Conservation (phyloP, 768 basidiomycete species). For the Trametes maxima region DNA sequence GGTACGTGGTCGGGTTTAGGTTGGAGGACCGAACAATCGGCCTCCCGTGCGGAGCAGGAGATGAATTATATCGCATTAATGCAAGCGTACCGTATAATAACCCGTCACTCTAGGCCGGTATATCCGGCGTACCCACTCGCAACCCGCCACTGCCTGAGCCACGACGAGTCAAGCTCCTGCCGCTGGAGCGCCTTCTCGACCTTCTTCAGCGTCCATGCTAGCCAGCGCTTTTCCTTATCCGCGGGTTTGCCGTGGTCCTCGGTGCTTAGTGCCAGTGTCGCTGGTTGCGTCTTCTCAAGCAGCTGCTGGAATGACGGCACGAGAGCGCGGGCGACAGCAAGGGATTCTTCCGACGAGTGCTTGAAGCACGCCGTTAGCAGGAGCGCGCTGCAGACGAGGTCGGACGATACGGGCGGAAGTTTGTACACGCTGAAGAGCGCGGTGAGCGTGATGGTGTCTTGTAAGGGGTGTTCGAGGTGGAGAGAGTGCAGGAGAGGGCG, state of each 20-base stretch:
- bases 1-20: too few relatives aligned
- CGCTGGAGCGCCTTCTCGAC: constrained; percentile 38
- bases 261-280: constrained; percentile 16
- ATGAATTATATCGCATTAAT: constrained; percentile 3
- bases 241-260: constrained; percentile 8
- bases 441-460: constrained; percentile 50
- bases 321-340: constrained; percentile 46
- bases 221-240: constrained; percentile 41
- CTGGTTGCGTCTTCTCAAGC: constrained; percentile 26
- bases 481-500: constrained; percentile 61
- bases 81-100: constrained; percentile 2
- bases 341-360: constrained; percentile 37
- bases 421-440: constrained; percentile 58
- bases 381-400: constrained; percentile 59
- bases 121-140: constrained; percentile 27
- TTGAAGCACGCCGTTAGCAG: constrained; percentile 58
- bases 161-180: constrained; percentile 30
- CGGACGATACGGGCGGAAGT: constrained; percentile 54
- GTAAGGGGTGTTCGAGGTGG: constrained; percentile 47
- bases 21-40: too few relatives aligned
- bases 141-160: constrained; percentile 33
- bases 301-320: constrained; percentile 44
- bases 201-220: constrained; percentile 39
- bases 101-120: constrained; percentile 2
- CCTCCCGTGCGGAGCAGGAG: too few relatives aligned